phyloP scores from a whole-genome alignment of 139 green algal species.

The Tetraselmis striata region DNA sequence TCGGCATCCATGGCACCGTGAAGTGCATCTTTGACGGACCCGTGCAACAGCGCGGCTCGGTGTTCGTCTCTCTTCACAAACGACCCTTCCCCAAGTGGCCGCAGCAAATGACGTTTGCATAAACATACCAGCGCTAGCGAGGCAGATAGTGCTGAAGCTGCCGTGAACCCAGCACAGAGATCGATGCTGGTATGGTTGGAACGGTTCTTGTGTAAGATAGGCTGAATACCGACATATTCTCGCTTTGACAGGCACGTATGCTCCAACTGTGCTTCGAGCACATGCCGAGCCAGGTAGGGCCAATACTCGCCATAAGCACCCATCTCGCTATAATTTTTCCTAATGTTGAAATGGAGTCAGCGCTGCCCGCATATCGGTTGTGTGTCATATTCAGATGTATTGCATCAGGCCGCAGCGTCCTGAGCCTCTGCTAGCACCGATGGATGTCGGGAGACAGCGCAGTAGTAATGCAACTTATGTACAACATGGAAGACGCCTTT shows the following conservation, averaged over 20 bases:
- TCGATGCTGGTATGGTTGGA: neutral
- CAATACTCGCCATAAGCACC: neutral
- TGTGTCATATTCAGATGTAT: too few species aligned
- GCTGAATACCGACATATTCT: too few species aligned
- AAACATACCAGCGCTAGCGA: neutral
- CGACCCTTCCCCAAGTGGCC: slow-evolving; percentile 88
- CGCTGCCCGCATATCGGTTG: too few species aligned
- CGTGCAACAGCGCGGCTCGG: slow-evolving; percentile 80
- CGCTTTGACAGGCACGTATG: neutral
- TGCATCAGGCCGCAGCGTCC: too few species aligned
- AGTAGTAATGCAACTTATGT: too few species aligned
- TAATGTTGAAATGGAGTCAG: too few species aligned
- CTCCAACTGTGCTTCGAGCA: neutral
- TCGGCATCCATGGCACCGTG: slow-evolving; percentile 92
- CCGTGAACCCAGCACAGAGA: neutral
- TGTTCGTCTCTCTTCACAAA: slow-evolving; percentile 95
- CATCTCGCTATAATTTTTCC: too few species aligned
- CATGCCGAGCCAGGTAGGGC: neutral
- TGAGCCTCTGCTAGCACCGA: too few species aligned
- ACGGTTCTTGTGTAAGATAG: too few species aligned
- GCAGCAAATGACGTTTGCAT: slow-evolving; percentile 29
- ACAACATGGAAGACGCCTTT: too few species aligned
- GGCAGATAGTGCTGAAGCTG: too few species aligned
- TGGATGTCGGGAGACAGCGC: too few species aligned
- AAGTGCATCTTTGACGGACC: slow-evolving; percentile 90